Evolutionary conservation across 75 land plant genomes (phyloP), one percentile per base, ranked within the genome.

Genomic region (Adiantum capillusveneris): DNA sequence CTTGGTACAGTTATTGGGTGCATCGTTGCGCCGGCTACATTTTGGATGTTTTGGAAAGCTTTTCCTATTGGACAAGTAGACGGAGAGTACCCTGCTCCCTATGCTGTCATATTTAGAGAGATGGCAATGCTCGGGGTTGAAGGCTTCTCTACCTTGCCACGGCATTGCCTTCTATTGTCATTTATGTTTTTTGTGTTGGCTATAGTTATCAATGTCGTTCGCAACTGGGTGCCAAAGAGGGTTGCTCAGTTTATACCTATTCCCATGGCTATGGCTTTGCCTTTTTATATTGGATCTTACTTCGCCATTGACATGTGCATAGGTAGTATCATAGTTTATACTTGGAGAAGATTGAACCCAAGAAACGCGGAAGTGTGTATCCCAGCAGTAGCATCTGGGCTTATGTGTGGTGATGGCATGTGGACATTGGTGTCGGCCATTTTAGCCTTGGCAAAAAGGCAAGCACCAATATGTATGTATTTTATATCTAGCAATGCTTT

Each of bases 201-300:
- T 0, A 44, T 56, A 0, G 42, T 56, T 20, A 37, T 22, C 6
- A 65, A 65, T 28, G 44, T 27, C 11, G 44, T 31, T 25, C 50
- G 59, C 1, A 62, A 65, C 27, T 29, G 71, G 16, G 37, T 44
- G 0, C 84, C 82, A 0, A 56, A 54, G 27, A 73, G 41, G 44
- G 22, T 76, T 37, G 74, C 69, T n/a, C 60, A 65, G 58, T 88
- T 69, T 62, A 61, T 82, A 18, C 93, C 93, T 17, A 77, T 88
- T 19, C 88, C 93, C 1, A 84, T 88, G 88, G 93, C 88, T 9
- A 84, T 88, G 93, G 93, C 88, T 0, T 74, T 82, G 22, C 93
- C 93, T n/a, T 88, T 88, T 65, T 63, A 85, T 0, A 82, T 88
- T 29, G 93, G 93, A 0, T 85, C 79, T 0, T 79, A 76, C 37